These are phyloP conservation scores for Prinsepia uniflora DNA, from an alignment of 306 rosid species.

Conservation along the genomic window DNA sequence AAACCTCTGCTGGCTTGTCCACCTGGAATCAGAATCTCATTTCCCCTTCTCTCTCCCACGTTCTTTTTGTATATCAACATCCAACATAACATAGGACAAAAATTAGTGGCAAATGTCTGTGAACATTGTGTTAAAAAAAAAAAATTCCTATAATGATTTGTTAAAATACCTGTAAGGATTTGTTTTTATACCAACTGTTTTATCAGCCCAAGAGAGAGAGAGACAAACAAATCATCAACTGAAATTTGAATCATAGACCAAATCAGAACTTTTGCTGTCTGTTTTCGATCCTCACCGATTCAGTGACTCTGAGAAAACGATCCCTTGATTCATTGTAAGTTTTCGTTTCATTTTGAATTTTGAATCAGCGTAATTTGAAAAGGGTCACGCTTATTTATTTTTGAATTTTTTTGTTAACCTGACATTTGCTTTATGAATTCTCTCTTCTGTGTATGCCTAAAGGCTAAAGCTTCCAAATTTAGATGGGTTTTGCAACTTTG, in stretches of 20 bases:
- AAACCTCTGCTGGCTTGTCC: conserved; percentile 1
- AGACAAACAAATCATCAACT: conserved; percentile 32
- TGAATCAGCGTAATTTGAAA: conserved; percentile 5
- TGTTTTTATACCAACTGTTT: conserved; percentile 22
- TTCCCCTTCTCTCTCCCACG: not conserved
- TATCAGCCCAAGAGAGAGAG: conserved; percentile 30
- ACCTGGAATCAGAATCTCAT: conserved; percentile 21
- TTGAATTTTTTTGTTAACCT: conserved; percentile 3
- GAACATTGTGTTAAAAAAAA: conserved; percentile 6
- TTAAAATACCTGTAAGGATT: conserved; percentile 11
- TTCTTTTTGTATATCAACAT: conserved; percentile 22
- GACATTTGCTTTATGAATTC: not conserved
- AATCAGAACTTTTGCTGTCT: conserved; percentile 25
- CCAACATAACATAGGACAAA: conserved; percentile 33
- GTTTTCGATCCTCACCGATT: conserved; percentile 26
- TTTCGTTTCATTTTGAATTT: conserved; percentile 9
- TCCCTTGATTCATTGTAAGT: conserved; percentile 15
- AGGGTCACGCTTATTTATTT: conserved; percentile 12
- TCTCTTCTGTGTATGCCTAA: not conserved
- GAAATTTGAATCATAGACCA: conserved; percentile 15
- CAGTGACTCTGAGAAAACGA: conserved; percentile 14
- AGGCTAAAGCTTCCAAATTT: not conserved
- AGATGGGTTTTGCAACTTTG: not conserved
- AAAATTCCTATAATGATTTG: conserved; percentile 15
- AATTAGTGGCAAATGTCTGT: conserved; percentile 26